Percentiles rank a stretch among this genome's conserved stretches.
These are phyloP conservation scores for Licmophora abbreviata DNA, from an alignment of 108 stramenopile genomes.

Conservation along the genomic window DNA sequence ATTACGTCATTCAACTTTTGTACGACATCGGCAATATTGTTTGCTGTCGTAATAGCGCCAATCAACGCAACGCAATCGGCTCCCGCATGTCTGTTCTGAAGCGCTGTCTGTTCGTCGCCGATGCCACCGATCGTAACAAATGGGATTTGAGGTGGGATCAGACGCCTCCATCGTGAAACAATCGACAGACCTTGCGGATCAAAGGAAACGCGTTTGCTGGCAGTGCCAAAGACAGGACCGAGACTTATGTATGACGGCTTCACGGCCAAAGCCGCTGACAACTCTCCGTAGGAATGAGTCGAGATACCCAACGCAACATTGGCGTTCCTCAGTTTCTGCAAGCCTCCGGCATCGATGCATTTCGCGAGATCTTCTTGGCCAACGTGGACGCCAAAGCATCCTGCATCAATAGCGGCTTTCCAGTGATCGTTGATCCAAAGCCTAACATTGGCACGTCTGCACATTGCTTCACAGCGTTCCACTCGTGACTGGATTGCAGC, in stretches of 20 bases:
- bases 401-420: constrained; percentile 65
- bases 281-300: constrained; percentile 88
- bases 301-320: constrained; percentile 78
- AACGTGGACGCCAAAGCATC: constrained; percentile 85
- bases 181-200: constrained; percentile 78
- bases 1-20: constrained; percentile 49
- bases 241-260: constrained; percentile 84
- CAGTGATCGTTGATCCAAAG: constrained; percentile 93
- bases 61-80: constrained; percentile 88
- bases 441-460: constrained; percentile 47
- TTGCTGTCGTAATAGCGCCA: constrained; percentile 72
- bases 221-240: constrained; percentile 83
- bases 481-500: constrained; percentile 37
- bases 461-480: constrained; percentile 39
- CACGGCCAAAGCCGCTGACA: constrained; percentile 75
- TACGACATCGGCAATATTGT: constrained; percentile 43
- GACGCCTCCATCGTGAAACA: constrained; percentile 64
- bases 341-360: constrained; percentile 45
- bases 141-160: constrained; percentile 68
- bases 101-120: constrained; percentile 45
- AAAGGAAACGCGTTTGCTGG: constrained; percentile 80
- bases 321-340: constrained; percentile 32
- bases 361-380: constrained; percentile 89
- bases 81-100: constrained; percentile 56
- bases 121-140: constrained; percentile 91